phyloP scores from a whole-genome alignment of 164 flowering plant genomes.

The Liriodendron chinense region DNA sequence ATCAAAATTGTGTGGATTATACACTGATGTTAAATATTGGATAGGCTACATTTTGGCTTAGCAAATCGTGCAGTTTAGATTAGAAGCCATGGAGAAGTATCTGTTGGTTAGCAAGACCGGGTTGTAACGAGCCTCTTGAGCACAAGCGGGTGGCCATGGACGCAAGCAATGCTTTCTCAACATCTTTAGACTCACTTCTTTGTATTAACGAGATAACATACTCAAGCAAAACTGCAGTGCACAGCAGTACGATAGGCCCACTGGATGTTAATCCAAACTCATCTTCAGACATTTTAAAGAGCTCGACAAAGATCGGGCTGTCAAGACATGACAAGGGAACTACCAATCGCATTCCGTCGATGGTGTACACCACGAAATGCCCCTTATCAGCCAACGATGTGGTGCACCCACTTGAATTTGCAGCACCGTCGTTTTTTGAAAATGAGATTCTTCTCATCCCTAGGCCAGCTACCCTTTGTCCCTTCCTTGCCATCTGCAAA shows the following conservation, averaged over 20 bases:
- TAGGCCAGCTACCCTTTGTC: constrained; percentile 1
- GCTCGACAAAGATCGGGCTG: constrained; percentile 21
- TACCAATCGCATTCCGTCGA: constrained; percentile 13
- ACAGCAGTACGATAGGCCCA: constrained; percentile 26
- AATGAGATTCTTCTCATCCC: constrained; percentile 1
- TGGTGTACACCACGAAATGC: constrained; percentile 14
- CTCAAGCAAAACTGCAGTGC: constrained; percentile 22
- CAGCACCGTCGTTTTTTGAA: not conserved
- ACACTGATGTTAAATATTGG: too few species aligned
- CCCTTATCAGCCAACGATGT: constrained; percentile 13
- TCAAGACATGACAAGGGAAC: constrained; percentile 26
- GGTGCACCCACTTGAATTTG: not conserved
- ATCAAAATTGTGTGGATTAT: too few species aligned
- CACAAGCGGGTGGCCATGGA: constrained; percentile 14
- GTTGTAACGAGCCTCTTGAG: not conserved
- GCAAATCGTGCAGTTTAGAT: not conserved
- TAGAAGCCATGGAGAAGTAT: not conserved
- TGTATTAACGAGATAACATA: constrained; percentile 12
- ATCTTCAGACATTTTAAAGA: constrained; percentile 31
- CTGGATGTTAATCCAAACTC: constrained; percentile 23
- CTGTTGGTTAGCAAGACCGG: not conserved
- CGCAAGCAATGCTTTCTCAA: constrained; percentile 19
- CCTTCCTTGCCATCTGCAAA: constrained; percentile 8
- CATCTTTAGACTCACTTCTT: not conserved
- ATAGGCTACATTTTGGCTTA: too few species aligned